These are phyloP conservation scores for Brassica napus DNA, from an alignment of 345 rosid genomes.

Conservation along the genomic window DNA sequence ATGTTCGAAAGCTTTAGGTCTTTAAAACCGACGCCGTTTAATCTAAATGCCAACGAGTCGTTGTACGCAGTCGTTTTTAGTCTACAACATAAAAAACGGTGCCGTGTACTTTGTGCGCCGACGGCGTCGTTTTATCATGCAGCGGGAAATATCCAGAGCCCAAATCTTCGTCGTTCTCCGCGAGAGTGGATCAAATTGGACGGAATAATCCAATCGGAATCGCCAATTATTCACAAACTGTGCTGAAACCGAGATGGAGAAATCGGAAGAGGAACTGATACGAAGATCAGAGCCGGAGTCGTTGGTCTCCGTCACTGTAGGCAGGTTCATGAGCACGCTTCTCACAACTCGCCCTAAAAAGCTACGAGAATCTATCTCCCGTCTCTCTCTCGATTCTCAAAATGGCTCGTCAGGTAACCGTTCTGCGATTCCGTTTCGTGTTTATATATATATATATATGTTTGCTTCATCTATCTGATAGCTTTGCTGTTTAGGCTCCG, in stretches of 20 bases:
- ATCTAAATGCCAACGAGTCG: too few relatives aligned
- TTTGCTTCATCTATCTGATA: neutral
- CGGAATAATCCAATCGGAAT: neutral
- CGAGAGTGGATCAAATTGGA: neutral
- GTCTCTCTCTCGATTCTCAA: conserved; percentile 48
- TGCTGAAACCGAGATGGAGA: conserved; percentile 10
- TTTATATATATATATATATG: neutral
- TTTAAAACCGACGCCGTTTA: too few relatives aligned
- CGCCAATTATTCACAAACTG: neutral
- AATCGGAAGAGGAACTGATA: conserved; percentile 42
- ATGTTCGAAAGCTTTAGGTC: too few relatives aligned
- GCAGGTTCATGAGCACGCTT: conserved; percentile 58
- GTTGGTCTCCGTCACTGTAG: conserved; percentile 59
- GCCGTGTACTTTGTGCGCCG: neutral
- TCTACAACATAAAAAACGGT: neutral
- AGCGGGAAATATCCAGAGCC: conserved; percentile 7
- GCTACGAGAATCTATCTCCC: conserved; percentile 58
- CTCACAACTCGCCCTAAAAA: conserved; percentile 68
- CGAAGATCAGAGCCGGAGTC: conserved; percentile 58
- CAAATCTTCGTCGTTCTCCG: conserved; percentile 21
- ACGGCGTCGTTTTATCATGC: conserved; percentile 1
- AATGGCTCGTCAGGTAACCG: conserved; percentile 49
- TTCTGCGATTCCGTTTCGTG: neutral
- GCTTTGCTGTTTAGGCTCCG: conserved; percentile 46
- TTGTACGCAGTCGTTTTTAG: neutral